phyloP scores from a whole-genome alignment of 2,329 filamentous ascomycete genomes.

The Colletotrichum gigasporum region DNA sequence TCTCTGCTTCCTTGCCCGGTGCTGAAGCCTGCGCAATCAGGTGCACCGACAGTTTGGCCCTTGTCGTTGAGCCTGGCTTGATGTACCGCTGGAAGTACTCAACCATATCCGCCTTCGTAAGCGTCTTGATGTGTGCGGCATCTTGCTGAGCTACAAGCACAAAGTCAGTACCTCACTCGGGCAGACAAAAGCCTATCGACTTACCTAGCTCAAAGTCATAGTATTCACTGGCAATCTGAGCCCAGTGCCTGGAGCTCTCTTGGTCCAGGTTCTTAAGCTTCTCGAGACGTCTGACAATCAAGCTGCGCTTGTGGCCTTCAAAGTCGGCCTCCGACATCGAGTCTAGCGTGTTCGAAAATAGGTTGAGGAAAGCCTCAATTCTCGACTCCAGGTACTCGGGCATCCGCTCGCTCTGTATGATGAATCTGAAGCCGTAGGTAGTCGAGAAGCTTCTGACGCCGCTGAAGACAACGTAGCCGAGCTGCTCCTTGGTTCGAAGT shows the following conservation, averaged over 20 bases:
- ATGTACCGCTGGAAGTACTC: slow-evolving; percentile 83
- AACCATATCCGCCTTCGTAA: slow-evolving; percentile 83
- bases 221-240: slow-evolving; percentile 83
- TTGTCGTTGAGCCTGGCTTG: slow-evolving; percentile 73
- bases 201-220: slow-evolving; percentile 90
- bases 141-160: slow-evolving; percentile 73
- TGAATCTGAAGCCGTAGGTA: slow-evolving; percentile 85
- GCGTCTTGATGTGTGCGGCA: slow-evolving; percentile 74
- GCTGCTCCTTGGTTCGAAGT: slow-evolving; percentile 94
- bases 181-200: slow-evolving; percentile 38
- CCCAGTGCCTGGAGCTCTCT: slow-evolving; percentile 85
- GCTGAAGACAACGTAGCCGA: slow-evolving; percentile 95
- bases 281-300: slow-evolving; percentile 87
- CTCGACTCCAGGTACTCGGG: slow-evolving; percentile 85
- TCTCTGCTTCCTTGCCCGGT: slow-evolving; percentile 53
- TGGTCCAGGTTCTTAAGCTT: slow-evolving; percentile 92
- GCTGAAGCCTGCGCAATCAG: slow-evolving; percentile 76
- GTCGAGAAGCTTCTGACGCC: slow-evolving; percentile 77
- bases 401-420: slow-evolving; percentile 92
- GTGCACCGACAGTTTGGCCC: slow-evolving; percentile 88
- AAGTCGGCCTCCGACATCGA: slow-evolving; percentile 87
- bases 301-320: slow-evolving; percentile 87
- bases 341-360: slow-evolving; percentile 72
- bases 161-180: slow-evolving; percentile 30
- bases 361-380: slow-evolving; percentile 84